Base-by-base conservation (phyloP, 129 eudicot species). In the Centrapalus pauciflorus region DNA sequence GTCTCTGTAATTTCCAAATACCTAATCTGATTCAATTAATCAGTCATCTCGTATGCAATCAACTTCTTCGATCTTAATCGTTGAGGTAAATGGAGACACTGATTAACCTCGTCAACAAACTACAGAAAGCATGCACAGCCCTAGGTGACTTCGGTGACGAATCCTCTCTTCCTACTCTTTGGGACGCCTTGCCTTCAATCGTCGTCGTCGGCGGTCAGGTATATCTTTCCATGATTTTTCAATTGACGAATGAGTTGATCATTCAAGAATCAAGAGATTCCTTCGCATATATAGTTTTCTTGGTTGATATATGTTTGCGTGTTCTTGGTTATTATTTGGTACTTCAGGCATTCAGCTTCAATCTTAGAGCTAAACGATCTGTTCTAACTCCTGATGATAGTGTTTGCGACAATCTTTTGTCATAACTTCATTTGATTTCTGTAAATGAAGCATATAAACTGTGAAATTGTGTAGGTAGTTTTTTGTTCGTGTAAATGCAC, bases 61-160 rank as follows among this genome's bases (percentile, higher is more conserved):
- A 46, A 32, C 32, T 13, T 73, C 64, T 58, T 69, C 54, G 58
- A 76, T 77, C 73, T 8, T 25, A 17, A 49, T 77, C 64, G 38
- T 49, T 35, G 28, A n/a, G 25, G 52, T 41, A 2, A 29, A 88
- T 92, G 96, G 96, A 92, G 84, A 80, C 80, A 19, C 72, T 92
- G 55, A 88, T 92, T 7, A 33, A 69, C 23, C 71, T 92, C 64
- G 95, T 85, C 2, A 92, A 92, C 76, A 73, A 81, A 70, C 72
- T 92, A 19, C 98, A 92, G 74, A 79, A 84, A 80, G 96, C 98
- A 24, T 92, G 98, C 80, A 92, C 98, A 7, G 87, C 90, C 58
- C 83, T 92, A 2, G 96, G 95, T 10, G 96, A 92, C 79, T 75
- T 74, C 66, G 96, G 96, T 70, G 96, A 88, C 13, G 91, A 88